Conservation (phyloP, 1,139 yeast species). For the Pichia sp. region DNA sequence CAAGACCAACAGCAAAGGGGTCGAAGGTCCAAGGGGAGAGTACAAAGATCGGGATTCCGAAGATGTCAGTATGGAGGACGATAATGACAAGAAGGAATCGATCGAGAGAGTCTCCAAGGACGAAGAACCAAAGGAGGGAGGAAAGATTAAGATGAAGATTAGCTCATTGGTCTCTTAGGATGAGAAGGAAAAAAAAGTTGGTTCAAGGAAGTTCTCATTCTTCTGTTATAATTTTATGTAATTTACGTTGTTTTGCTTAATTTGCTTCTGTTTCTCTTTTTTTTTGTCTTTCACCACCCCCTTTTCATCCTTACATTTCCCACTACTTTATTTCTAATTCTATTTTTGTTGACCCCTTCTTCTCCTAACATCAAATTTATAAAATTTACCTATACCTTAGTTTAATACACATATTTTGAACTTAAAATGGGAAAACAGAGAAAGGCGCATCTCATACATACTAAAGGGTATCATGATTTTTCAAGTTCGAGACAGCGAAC, state of each 20-base stretch:
- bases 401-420: neutral
- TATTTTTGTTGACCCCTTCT: neutral
- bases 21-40: conserved; percentile 13
- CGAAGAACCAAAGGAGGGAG: conserved; percentile 1
- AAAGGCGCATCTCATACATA: too few species aligned
- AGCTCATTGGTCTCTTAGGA: conserved; percentile 18
- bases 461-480: neutral
- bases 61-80: conserved; percentile 1
- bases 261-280: neutral
- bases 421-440: too few species aligned
- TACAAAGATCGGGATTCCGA: conserved; percentile 2
- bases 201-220: neutral
- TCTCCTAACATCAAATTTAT: neutral
- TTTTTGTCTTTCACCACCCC: neutral
- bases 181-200: neutral
- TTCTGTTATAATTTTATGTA: neutral
- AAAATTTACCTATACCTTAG: neutral
- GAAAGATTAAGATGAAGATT: conserved; percentile 17
- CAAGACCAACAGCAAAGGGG: neutral
- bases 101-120: neutral
- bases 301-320: neutral
- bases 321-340: neutral
- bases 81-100: neutral
- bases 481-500: neutral
- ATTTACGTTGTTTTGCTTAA: neutral